Evolutionary conservation across 139 green algal species (phyloP), one percentile per base, ranked within the genome.

Genomic region (Microglena sp.): DNA sequence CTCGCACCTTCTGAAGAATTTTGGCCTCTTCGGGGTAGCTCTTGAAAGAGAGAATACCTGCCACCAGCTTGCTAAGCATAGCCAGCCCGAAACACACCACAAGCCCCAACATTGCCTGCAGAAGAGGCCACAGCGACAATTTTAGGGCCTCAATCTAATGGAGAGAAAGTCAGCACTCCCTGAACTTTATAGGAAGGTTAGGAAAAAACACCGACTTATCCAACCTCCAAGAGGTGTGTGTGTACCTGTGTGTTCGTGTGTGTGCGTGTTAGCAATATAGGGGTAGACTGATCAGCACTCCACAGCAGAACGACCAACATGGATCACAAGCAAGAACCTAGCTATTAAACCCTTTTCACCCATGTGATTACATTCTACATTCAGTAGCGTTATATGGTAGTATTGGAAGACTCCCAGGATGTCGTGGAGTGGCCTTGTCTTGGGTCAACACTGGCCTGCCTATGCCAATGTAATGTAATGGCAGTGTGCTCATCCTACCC

Each of bases 41-140:
- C 15, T 46, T 46, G 57, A 88, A 88, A 0, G 67, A 81, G 26
- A 59, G 22, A 1, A 83, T 68, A 3, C 82, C 82, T n/a, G 68
- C 36, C 22, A 81, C 28, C 60, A 88, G 50, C 5, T 60, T 44
- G 15, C 15, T 45, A 18, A 64, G 15, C 26, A 71, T 30, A 29
- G 53, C 3, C 3, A 77, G 4, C 18, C 79, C 63, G 62, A 74
- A 79, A 5, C 61, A 2, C 4, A 61, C 77, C n/a, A n/a, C n/a
- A n/a, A n/a, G n/a, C n/a, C n/a, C n/a, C n/a, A n/a, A n/a, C n/a
- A n/a, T n/a, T n/a, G n/a, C n/a, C n/a, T n/a, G n/a, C n/a, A n/a
- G n/a, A n/a, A n/a, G n/a, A n/a, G n/a, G n/a, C n/a, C n/a, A n/a
- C n/a, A n/a, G n/a, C n/a, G n/a, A n/a, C n/a, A n/a, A n/a, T n/a